A percentile compares a stretch with the other conserved stretches of the same genome.
Conservation (phyloP, 305 asterid species). For the Solanum hybrid region DNA sequence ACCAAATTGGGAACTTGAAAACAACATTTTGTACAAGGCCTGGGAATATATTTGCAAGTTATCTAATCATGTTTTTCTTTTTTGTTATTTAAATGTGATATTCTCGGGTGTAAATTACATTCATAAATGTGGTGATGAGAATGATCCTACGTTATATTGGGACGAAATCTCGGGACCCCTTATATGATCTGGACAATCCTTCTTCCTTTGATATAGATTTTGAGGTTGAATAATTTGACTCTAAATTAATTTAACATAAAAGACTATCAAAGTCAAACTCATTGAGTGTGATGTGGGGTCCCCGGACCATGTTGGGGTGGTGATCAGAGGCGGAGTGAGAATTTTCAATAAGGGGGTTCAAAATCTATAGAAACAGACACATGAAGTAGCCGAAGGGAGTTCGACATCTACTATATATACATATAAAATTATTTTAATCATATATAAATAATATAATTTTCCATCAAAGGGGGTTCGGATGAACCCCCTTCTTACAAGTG, state of each 20-base stretch:
- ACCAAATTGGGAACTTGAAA: background rate
- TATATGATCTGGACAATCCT: background rate
- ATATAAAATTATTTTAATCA: too few relatives aligned
- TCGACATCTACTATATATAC: too few relatives aligned
- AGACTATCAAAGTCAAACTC: fast-evolving
- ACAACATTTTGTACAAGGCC: background rate
- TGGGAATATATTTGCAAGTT: background rate
- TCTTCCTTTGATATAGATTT: background rate
- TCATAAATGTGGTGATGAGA: background rate
- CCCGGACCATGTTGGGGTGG: background rate
- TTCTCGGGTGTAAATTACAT: background rate
- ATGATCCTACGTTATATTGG: background rate
- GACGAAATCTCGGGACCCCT: background rate
- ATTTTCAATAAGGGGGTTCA: too few relatives aligned
- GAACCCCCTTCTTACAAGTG: too few relatives aligned
- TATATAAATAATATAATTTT: too few relatives aligned
- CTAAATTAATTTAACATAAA: background rate
- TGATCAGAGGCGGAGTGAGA: too few relatives aligned
- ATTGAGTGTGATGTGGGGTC: background rate
- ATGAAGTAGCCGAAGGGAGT: too few relatives aligned
- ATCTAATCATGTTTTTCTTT: background rate
- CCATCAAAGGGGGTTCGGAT: too few relatives aligned
- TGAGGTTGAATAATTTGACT: background rate
- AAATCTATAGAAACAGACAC: too few relatives aligned
- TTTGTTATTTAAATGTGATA: background rate